phyloP scores from a whole-genome alignment of 768 basidiomycete species.

The Boletus tomentosulus region DNA sequence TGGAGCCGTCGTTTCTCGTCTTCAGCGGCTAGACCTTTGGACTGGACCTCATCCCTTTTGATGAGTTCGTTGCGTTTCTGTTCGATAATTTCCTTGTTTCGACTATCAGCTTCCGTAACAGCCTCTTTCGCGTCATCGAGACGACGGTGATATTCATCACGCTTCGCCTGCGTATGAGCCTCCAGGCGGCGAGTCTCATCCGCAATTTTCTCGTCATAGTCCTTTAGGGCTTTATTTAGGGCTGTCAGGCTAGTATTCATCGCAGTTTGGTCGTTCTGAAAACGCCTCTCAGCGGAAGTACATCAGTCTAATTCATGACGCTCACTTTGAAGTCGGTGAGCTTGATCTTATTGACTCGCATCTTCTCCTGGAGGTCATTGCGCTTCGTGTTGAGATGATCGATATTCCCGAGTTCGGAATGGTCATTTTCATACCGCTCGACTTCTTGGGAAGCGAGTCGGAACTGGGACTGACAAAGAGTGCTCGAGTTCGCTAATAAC shows the following conservation, averaged over 20 bases:
- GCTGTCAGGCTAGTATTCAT: conserved; percentile 43
- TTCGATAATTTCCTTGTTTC: conserved; percentile 26
- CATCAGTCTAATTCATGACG: neutral
- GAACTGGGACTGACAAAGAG: conserved; percentile 29
- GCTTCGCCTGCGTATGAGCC: conserved; percentile 56
- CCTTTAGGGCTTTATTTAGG: conserved; percentile 31
- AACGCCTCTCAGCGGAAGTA: conserved; percentile 2
- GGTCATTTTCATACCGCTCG: conserved; percentile 36
- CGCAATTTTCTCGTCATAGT: conserved; percentile 44
- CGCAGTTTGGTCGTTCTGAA: conserved; percentile 47
- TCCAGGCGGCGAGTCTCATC: conserved; percentile 53
- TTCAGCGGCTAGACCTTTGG: conserved; percentile 37
- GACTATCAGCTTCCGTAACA: conserved; percentile 37
- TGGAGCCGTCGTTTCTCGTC: conserved; percentile 30
- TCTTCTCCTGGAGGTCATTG: conserved; percentile 34
- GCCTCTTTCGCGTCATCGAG: conserved; percentile 44
- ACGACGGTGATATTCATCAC: conserved; percentile 51
- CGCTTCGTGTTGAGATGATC: conserved; percentile 42
- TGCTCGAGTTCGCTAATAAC: neutral
- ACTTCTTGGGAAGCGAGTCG: conserved; percentile 34
- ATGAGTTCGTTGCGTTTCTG: conserved; percentile 32
- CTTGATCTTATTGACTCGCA: conserved; percentile 43
- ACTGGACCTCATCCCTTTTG: conserved; percentile 30
- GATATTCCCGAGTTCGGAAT: conserved; percentile 42
- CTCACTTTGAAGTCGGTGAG: conserved; percentile 45